Evolutionary conservation across 345 rosid genomes (phyloP).

Genomic region (Reutealis trisperma): DNA sequence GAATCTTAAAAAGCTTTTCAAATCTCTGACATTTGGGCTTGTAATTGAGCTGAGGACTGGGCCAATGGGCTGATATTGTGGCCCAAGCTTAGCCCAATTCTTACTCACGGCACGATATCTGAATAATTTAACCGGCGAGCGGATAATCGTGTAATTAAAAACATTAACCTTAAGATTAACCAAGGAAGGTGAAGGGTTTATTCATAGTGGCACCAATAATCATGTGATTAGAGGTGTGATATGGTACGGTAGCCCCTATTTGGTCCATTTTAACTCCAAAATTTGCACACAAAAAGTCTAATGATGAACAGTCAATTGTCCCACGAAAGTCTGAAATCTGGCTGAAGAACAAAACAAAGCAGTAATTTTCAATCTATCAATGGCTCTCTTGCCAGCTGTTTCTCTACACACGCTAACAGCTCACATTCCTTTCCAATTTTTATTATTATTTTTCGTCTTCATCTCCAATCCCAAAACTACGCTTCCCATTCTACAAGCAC

Average conservation of each 20-base stretch:
- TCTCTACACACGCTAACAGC: background rate
- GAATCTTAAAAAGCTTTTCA: no score
- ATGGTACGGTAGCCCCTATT: background rate
- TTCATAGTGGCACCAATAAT: background rate
- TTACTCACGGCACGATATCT: background rate
- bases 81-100: background rate
- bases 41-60: background rate
- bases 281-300: background rate
- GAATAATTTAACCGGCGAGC: background rate
- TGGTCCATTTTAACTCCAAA: background rate
- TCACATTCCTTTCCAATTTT: no score
- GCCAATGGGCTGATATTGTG: no score
- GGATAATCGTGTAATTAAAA: background rate
- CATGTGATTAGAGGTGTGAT: background rate
- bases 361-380: background rate
- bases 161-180: background rate
- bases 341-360: background rate
- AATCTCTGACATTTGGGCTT: background rate
- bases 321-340: background rate
- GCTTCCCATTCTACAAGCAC: background rate
- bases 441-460: background rate
- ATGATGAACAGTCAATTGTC: background rate
- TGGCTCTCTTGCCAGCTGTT: constrained; percentile 15
- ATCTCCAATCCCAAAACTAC: background rate
- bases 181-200: background rate